Evolutionary conservation across 1,284 basidiomycete genomes (phyloP), one percentile per base, ranked within the genome.

Genomic region (Papiliotrema laurentii): DNA sequence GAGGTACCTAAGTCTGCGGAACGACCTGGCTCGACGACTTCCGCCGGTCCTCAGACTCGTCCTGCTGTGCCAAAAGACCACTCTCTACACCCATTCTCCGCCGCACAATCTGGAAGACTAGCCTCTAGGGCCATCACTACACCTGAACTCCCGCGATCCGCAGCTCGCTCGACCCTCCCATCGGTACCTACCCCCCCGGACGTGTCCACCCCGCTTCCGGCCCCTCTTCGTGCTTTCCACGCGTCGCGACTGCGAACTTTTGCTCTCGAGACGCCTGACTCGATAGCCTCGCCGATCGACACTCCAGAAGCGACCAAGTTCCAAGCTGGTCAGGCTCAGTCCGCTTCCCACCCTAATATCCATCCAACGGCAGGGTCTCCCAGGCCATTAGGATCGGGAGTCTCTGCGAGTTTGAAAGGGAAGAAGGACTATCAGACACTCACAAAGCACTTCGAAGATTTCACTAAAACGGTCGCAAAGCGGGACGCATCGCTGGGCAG

Each of bases 401-500:
- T 36, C 10, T 49, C 56, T 13, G 38, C 44, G 3, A 47, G 43
- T 13, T 26, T 59, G 10, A 54, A 58, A 25, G 47, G 49, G 11
- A 62, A 56, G 42, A 59, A 55, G 38, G 61, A 66, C n/a, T 55
- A 56, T 35, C 57, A 60, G 22, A 58, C 56, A 0, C 50, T 68
- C 22, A 61, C 65, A 1, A 60, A 57, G 45, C 56, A 61, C 36
- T 61, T 63, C 35, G 59, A 58, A n/a, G 22, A 25, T 7, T 59
- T 66, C 25, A 28, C 33, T 22, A 62, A 57, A 41, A 33, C 30
- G 9, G 21, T 54, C 1, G 34, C 52, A 35, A 59, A 55, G 31
- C 28, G 46, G 21, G 30, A 45, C 42, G 52, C 14, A 28, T 50
- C 39, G 45, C 30, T 13, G 21, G 39, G 38, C 18, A 9, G 25